Evolutionary conservation across 2,329 filamentous ascomycete species (phyloP).

Genomic region (Gaeumannomyces sp.): DNA sequence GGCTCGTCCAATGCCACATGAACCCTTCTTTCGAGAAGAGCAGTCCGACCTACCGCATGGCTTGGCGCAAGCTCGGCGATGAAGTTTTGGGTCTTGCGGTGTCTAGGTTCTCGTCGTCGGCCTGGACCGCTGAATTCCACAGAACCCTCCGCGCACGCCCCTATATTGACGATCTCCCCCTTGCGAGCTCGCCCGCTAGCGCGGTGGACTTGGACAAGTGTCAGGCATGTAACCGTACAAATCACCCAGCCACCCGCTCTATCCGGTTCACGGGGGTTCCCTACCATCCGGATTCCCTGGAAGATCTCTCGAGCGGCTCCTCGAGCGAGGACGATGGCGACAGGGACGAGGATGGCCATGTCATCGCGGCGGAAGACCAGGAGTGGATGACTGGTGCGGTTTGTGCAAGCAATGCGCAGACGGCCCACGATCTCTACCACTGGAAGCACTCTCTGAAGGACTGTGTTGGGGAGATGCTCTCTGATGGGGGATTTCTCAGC

Average conservation of each 20-base stretch:
- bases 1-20: slow-evolving; percentile 75
- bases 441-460: slow-evolving; percentile 72
- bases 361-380: slow-evolving; percentile 29
- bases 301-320: slow-evolving; percentile 45
- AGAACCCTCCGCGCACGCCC: slow-evolving; percentile 60
- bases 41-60: slow-evolving; percentile 59
- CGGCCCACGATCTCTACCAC: slow-evolving; percentile 66
- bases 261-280: slow-evolving; percentile 59
- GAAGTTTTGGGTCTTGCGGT: slow-evolving; percentile 61
- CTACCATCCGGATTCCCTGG: slow-evolving; percentile 60
- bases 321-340: slow-evolving; percentile 21
- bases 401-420: slow-evolving; percentile 50
- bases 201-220: slow-evolving; percentile 38
- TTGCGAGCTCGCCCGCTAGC: slow-evolving; percentile 26
- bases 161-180: slow-evolving; percentile 42
- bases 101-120: slow-evolving; percentile 66
- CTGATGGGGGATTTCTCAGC: slow-evolving; percentile 49
- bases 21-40: slow-evolving; percentile 61
- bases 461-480: slow-evolving; percentile 60
- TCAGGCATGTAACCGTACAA: slow-evolving; percentile 63
- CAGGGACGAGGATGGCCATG: slow-evolving; percentile 29
- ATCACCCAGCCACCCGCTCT: slow-evolving; percentile 60
- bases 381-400: slow-evolving; percentile 32
- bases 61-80: slow-evolving; percentile 66
- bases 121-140: slow-evolving; percentile 64